Base-by-base conservation (phyloP, 345 rosid species). In the Salix purpurea region DNA sequence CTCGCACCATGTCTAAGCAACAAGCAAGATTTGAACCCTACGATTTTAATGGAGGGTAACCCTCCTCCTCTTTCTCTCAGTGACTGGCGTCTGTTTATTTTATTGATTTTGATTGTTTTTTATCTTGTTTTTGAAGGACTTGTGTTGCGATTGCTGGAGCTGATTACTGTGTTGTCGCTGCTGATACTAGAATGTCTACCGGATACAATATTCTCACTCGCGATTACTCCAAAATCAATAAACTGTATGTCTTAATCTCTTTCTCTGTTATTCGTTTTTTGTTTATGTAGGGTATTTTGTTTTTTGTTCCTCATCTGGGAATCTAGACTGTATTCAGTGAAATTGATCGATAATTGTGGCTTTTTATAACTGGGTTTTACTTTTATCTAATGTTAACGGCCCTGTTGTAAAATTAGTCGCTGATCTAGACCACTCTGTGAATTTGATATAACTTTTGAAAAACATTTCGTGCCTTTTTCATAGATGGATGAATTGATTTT, bases 21-120 rank as follows among this genome's bases (percentile, higher is more conserved):
- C 94, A 88, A 14, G 87, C 92, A 8, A 89, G 84, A 74, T 96
- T 93, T 92, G 86, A 91, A 75, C 98, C 98, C 2, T 96, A 96
- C 82, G 99, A 96, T 77, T 91, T 91, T 95, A 96, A 96, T 90
- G 99, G 99, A 83, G 99, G 99, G 99, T 96, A 84, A 9, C 61
- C 14, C 30, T 70, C 62, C 9, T 18, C 50, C 18, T 0, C 15
- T 46, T 24, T 76, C 15, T 78, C 73, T 48, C 71, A 21, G 26
- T 23, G 11, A 44, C 34, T 1, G 16, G 34, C 61, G 56, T 67
- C 39, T 54, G 14, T n/a, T 24, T 42, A 36, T 34, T 34, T 13
- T 46, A 26, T 61, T 30, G 40, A 15, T 58, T 10, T 9, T 30
- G 14, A 28, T 69, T 73, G 64, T 50, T 68, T 34, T 64, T 16